phyloP scores from a whole-genome alignment of 176 grass and related monocot genomes.

The Hordeum vulgare region DNA sequence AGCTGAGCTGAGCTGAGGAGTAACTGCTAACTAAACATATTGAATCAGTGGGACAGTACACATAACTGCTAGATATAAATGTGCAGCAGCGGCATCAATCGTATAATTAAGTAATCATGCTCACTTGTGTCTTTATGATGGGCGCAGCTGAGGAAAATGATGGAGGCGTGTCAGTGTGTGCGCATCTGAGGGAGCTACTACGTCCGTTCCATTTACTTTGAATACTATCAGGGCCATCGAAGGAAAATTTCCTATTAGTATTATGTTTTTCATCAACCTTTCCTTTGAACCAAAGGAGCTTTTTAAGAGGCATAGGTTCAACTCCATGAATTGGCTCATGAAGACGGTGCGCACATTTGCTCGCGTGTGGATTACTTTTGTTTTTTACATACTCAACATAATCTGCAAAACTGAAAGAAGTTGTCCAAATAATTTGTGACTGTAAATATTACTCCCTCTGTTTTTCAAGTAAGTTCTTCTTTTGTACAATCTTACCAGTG shows the following conservation, averaged over 20 bases:
- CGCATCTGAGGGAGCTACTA: background rate
- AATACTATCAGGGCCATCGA: no score
- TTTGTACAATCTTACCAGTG: background rate
- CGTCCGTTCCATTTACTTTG: background rate
- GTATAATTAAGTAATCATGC: constrained; percentile 13
- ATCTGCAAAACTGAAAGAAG: background rate
- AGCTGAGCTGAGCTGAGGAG: background rate
- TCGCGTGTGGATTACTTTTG: background rate
- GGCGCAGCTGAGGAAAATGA: background rate
- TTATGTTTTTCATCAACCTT: no score
- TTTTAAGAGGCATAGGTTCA: no score
- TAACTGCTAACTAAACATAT: constrained; percentile 14
- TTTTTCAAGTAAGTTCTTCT: background rate
- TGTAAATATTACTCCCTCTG: background rate
- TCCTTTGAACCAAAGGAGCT: no score
- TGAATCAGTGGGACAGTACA: background rate
- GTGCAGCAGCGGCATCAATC: background rate
- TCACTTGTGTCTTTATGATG: background rate
- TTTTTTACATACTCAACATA: background rate
- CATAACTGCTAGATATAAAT: constrained; percentile 13
- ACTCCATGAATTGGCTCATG: no score
- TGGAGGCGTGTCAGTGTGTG: background rate
- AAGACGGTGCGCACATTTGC: background rate
- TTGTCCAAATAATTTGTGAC: background rate
- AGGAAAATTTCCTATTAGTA: no score